These are phyloP conservation scores for Penicillium decumbens DNA, from an alignment of 2,329 filamentous ascomycete species.

Conservation along the genomic window DNA sequence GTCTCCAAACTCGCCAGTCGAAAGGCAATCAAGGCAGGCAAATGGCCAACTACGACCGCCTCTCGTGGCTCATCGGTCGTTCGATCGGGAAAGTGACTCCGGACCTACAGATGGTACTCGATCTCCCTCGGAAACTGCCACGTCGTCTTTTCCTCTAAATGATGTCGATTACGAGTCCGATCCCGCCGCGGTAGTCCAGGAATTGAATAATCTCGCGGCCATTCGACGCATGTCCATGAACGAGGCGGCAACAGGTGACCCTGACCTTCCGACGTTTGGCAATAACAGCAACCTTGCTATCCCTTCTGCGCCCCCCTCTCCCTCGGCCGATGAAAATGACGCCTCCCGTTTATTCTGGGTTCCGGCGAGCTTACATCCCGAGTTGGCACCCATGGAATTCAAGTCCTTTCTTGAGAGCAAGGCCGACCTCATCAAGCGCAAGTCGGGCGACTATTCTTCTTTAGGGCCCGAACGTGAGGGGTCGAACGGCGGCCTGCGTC, in stretches of 20 bases:
- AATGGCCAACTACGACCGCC: slow-evolving; percentile 34
- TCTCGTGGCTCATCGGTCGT: slow-evolving; percentile 26
- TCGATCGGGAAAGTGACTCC: slow-evolving; percentile 47
- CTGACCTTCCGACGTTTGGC: slow-evolving; percentile 45
- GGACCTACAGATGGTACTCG: slow-evolving; percentile 53
- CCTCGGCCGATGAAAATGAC: slow-evolving; percentile 70
- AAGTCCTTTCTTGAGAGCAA: slow-evolving; percentile 93
- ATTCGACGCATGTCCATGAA: slow-evolving; percentile 93
- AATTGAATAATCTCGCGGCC: slow-evolving; percentile 86
- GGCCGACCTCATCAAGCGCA: slow-evolving; percentile 80
- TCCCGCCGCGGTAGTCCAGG: slow-evolving; percentile 82
- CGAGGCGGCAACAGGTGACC: slow-evolving; percentile 62
- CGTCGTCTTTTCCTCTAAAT: slow-evolving; percentile 66
- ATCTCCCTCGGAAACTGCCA: slow-evolving; percentile 52
- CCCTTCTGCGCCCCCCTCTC: slow-evolving; percentile 41
- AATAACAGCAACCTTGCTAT: slow-evolving; percentile 36
- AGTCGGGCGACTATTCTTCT: slow-evolving; percentile 68
- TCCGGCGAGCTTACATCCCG: slow-evolving; percentile 86
- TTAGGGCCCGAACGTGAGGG: slow-evolving; percentile 50
- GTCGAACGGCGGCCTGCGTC: slow-evolving; percentile 59
- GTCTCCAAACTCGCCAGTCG: slow-evolving; percentile 34
- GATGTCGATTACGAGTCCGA: slow-evolving; percentile 86
- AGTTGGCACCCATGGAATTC: slow-evolving; percentile 92
- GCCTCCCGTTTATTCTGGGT: slow-evolving; percentile 91
- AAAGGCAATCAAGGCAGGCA: slow-evolving; percentile 24